These are phyloP conservation scores for Plasmodium vivax DNA, from an alignment of 169 alveolate species.

Conservation along the genomic window DNA sequence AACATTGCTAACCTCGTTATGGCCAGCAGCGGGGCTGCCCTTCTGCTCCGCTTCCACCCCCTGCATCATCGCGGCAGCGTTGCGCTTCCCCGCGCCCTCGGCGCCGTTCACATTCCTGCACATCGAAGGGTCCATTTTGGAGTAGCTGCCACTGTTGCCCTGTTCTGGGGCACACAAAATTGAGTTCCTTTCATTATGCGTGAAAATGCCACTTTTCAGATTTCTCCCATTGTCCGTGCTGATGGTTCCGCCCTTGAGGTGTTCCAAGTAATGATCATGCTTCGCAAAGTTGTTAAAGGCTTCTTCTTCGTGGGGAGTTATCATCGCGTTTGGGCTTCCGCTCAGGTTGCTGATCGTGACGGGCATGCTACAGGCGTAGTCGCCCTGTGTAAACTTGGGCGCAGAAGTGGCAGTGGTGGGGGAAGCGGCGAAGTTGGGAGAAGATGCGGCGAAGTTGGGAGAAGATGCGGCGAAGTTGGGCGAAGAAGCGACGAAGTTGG, in stretches of 20 bases:
- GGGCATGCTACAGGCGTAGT: neutral
- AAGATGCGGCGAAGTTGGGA: neutral
- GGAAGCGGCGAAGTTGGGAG: neutral
- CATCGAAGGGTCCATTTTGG: neutral
- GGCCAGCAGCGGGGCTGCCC: neutral
- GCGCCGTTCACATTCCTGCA: neutral
- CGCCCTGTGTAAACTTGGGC: neutral
- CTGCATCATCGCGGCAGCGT: neutral
- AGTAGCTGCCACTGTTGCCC: neutral
- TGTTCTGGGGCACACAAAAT: neutral
- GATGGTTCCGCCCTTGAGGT: neutral
- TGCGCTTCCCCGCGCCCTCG: neutral
- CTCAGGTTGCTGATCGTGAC: neutral
- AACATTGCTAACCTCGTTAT: neutral
- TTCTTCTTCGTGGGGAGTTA: neutral
- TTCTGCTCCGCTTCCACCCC: neutral
- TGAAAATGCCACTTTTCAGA: slow-evolving; percentile 20
- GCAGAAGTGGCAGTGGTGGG: neutral
- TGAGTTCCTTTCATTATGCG: neutral
- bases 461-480: too few relatives aligned
- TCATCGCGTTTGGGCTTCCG: neutral
- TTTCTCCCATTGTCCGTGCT: slow-evolving; percentile 2
- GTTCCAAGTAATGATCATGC: neutral
- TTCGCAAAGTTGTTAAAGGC: neutral
- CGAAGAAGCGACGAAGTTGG: neutral